phyloP scores from a whole-genome alignment of 352 stramenopile species.

The Elongisporangium prolatum region DNA sequence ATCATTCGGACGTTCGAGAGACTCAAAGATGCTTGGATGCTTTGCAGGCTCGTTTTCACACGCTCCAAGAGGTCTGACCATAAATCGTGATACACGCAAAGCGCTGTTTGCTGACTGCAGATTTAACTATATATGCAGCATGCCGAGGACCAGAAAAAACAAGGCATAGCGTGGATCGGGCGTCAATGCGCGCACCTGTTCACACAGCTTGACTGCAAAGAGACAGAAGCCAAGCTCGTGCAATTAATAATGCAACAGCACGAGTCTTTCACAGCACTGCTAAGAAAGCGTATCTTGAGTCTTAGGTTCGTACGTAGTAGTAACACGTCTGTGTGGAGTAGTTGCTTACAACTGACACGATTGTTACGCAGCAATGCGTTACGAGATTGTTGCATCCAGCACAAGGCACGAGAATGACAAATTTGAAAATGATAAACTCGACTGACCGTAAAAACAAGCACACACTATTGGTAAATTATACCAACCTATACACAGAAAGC shows the following conservation, averaged over 20 bases:
- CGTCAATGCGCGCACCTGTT: constrained; percentile 58
- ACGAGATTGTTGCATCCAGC: background rate
- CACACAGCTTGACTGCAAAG: constrained; percentile 52
- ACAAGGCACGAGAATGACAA: background rate
- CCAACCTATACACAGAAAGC: background rate
- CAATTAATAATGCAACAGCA: constrained; percentile 31
- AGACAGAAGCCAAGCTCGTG: constrained; percentile 36
- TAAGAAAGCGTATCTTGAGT: background rate
- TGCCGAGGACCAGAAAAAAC: constrained; percentile 33
- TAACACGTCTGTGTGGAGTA: background rate
- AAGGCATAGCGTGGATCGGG: constrained; percentile 49
- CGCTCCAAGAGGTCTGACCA: constrained; percentile 19
- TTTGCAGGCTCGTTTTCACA: constrained; percentile 14
- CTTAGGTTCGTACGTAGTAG: background rate
- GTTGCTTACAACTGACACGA: background rate
- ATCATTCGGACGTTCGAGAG: constrained; percentile 9
- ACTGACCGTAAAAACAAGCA: background rate
- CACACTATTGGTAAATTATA: background rate
- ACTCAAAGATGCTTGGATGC: constrained; percentile 22
- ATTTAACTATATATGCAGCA: constrained; percentile 11
- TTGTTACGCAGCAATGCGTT: background rate
- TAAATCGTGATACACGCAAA: background rate
- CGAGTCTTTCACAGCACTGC: background rate
- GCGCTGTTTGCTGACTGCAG: background rate
- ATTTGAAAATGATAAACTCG: background rate